Conservation (phyloP, 176 grass and related monocot genomes). For the Juncus effusus region DNA sequence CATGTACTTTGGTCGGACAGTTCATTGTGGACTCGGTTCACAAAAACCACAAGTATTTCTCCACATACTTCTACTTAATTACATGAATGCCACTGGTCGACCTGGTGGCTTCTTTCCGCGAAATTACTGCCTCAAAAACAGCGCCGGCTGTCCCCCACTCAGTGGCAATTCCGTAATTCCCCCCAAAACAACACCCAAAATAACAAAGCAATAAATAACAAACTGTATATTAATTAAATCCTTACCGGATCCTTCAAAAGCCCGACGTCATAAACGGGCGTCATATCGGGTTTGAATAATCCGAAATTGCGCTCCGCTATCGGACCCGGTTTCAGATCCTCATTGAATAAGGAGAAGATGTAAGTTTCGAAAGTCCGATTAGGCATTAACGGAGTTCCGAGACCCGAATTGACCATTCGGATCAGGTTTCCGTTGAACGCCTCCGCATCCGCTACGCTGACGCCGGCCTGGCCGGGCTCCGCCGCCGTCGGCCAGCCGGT, state of each 20-base stretch:
- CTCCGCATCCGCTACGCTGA: slow-evolving; percentile 52
- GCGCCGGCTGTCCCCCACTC: neutral
- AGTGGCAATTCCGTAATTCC: neutral
- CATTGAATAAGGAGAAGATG: slow-evolving; percentile 79
- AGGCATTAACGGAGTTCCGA: slow-evolving; percentile 67
- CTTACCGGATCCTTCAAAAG: slow-evolving; percentile 45
- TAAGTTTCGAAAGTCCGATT: slow-evolving; percentile 63
- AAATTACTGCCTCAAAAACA: neutral
- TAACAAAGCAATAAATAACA: neutral
- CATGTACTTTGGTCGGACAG: too few relatives aligned
- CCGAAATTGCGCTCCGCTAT: slow-evolving; percentile 74
- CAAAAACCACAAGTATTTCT: neutral
- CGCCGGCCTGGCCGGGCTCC: slow-evolving; percentile 57
- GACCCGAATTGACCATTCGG: slow-evolving; percentile 37
- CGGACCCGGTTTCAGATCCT: slow-evolving; percentile 64
- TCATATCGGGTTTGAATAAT: slow-evolving; percentile 57
- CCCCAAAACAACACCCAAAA: neutral
- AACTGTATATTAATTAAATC: neutral
- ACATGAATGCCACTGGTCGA: neutral
- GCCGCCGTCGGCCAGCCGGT: slow-evolving; percentile 67
- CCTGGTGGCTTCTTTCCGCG: neutral
- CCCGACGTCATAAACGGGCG: slow-evolving; percentile 65
- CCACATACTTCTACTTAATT: neutral
- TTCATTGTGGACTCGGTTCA: neutral
- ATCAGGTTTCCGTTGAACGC: slow-evolving; percentile 73